Base-by-base conservation (phyloP, 2,329 filamentous ascomycete genomes). In the Aureobasidium zeae region DNA sequence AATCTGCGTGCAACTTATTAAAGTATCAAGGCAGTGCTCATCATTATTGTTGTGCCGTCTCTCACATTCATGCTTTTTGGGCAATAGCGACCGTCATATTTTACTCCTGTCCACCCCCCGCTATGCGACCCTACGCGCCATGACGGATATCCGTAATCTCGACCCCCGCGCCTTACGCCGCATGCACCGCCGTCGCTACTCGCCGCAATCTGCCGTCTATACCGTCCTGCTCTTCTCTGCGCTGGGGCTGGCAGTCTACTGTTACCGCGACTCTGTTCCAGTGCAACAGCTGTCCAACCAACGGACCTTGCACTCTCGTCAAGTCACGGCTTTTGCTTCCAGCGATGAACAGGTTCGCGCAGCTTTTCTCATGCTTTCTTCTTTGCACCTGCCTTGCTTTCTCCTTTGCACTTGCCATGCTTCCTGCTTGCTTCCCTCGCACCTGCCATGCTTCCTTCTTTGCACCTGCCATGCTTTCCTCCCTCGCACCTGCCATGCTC, bases 271-370 rank as follows among this genome's bases (percentile, higher is more conserved):
- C 32, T n/a, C n/a, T n/a, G n/a, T n/a, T n/a, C n/a, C n/a, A n/a
- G n/a, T n/a, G n/a, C n/a, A n/a, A n/a, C 25, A 42, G 24, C 15
- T 8, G 24, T 28, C 15, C n/a, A 28, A 29, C 3, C 35, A 44
- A 26, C 6, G 26, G 22, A 13, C 25, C 3, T 10, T 47, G 4
- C 16, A 9, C 10, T 25, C 21, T 2, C 29, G 47, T 22, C 22
- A 47, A 30, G 28, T 44, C 28, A 11, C 26, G 35, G 4, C 37
- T 29, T 19, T 41, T 15, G 46, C 37, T 2, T 46, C 35, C 8
- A 53, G 55, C 44, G 60, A 64, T 36, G 58, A 65, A 52, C 64
- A 67, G 51, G 60, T 62, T 50, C 5, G 17, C 13, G 4, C 4
- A 2, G 12, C 1, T 5, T 17, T 3, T 28, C 16, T 10, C 5